phyloP scores from a whole-genome alignment of 1,284 basidiomycete species.

The Austropuccinia psidii region DNA sequence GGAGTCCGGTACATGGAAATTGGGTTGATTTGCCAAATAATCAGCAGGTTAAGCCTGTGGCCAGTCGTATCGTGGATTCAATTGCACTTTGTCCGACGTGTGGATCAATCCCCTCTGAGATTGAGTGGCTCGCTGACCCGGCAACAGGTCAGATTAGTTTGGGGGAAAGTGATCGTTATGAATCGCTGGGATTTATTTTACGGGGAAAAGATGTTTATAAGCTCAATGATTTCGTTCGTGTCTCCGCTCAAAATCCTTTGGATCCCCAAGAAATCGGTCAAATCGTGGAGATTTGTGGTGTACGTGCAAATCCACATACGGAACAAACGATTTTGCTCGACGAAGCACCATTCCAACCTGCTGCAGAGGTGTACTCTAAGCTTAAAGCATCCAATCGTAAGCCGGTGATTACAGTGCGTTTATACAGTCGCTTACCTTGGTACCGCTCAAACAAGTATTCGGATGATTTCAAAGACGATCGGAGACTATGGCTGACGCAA shows the following conservation, averaged over 20 bases:
- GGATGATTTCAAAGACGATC: constrained; percentile 1
- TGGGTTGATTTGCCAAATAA: neutral
- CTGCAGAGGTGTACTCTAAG: neutral
- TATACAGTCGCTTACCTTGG: constrained; percentile 7
- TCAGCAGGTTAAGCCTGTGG: neutral
- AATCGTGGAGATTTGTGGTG: constrained; percentile 17
- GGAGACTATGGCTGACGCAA: neutral
- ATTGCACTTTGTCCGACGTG: constrained; percentile 5
- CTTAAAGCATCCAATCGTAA: neutral
- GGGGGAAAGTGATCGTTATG: constrained; percentile 11
- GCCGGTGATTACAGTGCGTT: constrained; percentile 13
- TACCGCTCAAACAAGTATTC: neutral
- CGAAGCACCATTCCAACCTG: constrained; percentile 1
- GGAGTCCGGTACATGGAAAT: constrained; percentile 2
- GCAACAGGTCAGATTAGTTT: neutral
- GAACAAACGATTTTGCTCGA: constrained; percentile 3
- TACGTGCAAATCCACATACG: constrained; percentile 12
- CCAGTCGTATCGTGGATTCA: neutral
- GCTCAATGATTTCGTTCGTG: constrained; percentile 4
- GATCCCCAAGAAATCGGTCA: constrained; percentile 18
- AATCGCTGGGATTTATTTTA: constrained; percentile 1
- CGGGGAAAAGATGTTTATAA: constrained; percentile 1
- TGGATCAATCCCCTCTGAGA: neutral
- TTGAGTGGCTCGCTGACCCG: constrained; percentile 18
- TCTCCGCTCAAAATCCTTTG: neutral